Percentiles rank a stretch among this genome's conserved stretches.
Conservation (phyloP, 805 yeast species). For the Kockiozyma suomiensis region DNA sequence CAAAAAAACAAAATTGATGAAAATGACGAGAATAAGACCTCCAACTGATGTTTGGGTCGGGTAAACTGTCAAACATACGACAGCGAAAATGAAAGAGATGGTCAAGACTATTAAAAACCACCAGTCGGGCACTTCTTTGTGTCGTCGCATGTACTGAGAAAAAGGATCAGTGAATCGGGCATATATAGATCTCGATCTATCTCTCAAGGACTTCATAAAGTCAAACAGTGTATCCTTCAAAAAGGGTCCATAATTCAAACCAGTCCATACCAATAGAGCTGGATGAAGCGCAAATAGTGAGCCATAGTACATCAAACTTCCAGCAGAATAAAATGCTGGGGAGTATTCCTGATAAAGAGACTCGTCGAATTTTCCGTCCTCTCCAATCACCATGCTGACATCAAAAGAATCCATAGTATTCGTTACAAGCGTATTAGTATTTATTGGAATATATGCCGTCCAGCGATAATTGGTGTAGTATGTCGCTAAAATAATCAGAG, state of each 20-base stretch:
- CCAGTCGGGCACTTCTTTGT: conserved; percentile 66
- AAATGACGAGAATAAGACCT: conserved; percentile 61
- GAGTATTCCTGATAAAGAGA: conserved; percentile 59
- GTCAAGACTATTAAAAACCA: conserved; percentile 56
- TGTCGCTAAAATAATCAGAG: conserved; percentile 54
- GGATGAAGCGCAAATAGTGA: conserved; percentile 57
- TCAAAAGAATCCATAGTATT: conserved; percentile 55
- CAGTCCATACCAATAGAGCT: conserved; percentile 7
- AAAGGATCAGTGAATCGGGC: conserved; percentile 51
- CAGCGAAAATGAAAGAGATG: conserved; percentile 52
- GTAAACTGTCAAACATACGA: conserved; percentile 47
- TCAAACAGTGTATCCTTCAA: conserved; percentile 34
- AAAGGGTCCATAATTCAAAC: conserved; percentile 5
- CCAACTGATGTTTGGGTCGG: conserved; percentile 59
- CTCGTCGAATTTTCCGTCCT: conserved; percentile 49
- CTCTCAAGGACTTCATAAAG: not conserved
- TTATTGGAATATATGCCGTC: conserved; percentile 57
- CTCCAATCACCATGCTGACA: conserved; percentile 52
- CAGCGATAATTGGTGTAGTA: conserved; percentile 60
- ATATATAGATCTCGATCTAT: conserved; percentile 6
- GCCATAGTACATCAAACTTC: conserved; percentile 61
- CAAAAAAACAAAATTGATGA: conserved; percentile 57
- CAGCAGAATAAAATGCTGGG: conserved; percentile 61
- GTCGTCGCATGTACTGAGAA: conserved; percentile 57
- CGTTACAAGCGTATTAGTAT: conserved; percentile 52